phyloP scores from a whole-genome alignment of 306 rosid genomes.

The Fagus sylvatica region DNA sequence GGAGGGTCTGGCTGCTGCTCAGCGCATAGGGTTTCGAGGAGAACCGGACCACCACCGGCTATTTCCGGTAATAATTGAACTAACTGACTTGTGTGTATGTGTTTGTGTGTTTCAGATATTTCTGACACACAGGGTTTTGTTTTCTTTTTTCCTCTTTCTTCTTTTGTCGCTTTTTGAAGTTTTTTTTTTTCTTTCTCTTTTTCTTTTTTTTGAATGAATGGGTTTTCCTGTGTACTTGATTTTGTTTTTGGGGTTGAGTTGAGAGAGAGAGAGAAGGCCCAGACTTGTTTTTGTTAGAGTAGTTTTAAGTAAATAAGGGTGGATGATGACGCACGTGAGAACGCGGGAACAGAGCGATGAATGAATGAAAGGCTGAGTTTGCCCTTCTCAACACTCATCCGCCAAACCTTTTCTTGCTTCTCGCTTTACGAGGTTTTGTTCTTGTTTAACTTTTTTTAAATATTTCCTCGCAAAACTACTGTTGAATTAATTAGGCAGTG shows the following conservation, averaged over 20 bases:
- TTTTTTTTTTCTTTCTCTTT: neutral
- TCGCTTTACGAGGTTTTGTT: slow-evolving; percentile 45
- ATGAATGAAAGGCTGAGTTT: slow-evolving; percentile 56
- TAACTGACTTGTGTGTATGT: slow-evolving; percentile 15
- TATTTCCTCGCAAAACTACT: neutral
- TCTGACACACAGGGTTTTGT: slow-evolving; percentile 53
- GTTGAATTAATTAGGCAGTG: neutral
- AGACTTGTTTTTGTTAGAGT: too few relatives aligned
- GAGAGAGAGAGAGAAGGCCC: too few relatives aligned
- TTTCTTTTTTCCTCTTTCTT: neutral
- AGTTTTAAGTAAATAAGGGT: too few relatives aligned
- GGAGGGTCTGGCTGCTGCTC: neutral
- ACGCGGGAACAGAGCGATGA: slow-evolving; percentile 44
- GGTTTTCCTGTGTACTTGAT: too few relatives aligned
- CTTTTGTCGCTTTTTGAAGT: slow-evolving; percentile 50
- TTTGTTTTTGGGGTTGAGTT: neutral
- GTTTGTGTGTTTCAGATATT: slow-evolving; percentile 47
- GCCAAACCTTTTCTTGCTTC: slow-evolving; percentile 32
- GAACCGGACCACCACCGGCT: slow-evolving; percentile 63
- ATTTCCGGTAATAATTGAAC: slow-evolving; percentile 63
- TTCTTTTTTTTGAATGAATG: neutral
- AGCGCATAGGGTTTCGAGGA: slow-evolving; percentile 51
- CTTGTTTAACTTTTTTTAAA: neutral
- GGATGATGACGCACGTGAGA: slow-evolving; percentile 74
- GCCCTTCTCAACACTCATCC: slow-evolving; percentile 52